Evolutionary conservation across 1,139 yeast species (phyloP), one percentile per base, ranked within the genome.

Genomic region (Hansenula lynferdii): DNA sequence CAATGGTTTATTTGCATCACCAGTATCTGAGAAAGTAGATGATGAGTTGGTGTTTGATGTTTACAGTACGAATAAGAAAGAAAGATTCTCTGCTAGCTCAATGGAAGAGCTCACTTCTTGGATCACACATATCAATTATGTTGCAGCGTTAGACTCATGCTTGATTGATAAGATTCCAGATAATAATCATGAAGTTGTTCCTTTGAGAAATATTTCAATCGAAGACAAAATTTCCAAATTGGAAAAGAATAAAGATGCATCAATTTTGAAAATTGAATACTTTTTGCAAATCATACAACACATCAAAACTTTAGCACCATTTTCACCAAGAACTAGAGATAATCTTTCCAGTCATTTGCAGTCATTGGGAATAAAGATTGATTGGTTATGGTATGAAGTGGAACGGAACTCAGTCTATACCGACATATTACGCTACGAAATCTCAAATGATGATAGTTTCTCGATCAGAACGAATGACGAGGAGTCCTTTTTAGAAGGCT

Each of bases 81-180:
- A 57, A 26, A 39, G 54, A 1, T 64, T 56, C 34, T 54, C 58
- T 45, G 60, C 60, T 4, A 45, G 49, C 16, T 57, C 58, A 20
- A 34, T 42, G 9, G 47, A 54, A 21, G 83, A 76, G 34, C 60
- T 71, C 57, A 53, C 59, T 15, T 71, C 72, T 24, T 80, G 87
- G 87, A 66, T 78, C 35, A 63, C 64, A 30, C 60, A 72, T 12
- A 74, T 80, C 47, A 80, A 80, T 47, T 67, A 70, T 45, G 62
- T 77, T 11, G 73, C 81, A 1, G 69, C 83, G 0, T 58, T 75
- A 35, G 70, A 69, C 32, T 66, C 72, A 4, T 67, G 75, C 43
- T 59, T 58, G 28, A 42, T 63, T 20, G 53, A 43, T 17, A 33
- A 29, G 24, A 34, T 14, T 9, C 18, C 31, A 10, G 27, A 32